phyloP scores from a whole-genome alignment of 2,329 filamentous ascomycete species.

The Xylariaceae sp. region DNA sequence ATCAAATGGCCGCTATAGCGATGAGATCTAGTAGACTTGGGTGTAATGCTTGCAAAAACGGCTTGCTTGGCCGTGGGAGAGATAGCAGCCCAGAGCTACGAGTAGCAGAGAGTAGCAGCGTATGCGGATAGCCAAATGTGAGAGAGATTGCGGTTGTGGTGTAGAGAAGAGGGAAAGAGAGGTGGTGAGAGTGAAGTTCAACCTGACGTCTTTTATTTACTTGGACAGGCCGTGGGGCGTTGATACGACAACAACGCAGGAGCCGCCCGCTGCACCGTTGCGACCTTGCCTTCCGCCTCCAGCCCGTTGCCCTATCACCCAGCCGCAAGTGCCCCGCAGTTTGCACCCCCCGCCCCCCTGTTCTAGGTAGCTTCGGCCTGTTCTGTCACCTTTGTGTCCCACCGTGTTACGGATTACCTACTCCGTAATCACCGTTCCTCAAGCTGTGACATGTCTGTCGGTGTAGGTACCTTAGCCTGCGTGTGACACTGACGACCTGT shows the following conservation, averaged over 20 bases:
- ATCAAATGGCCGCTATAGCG: conserved; percentile 43
- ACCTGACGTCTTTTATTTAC: conserved; percentile 24
- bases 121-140: conserved; percentile 13
- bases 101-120: conserved; percentile 5
- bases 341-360: too few species aligned
- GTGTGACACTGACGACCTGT: too few species aligned
- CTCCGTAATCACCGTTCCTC: too few species aligned
- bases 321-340: too few species aligned
- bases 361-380: too few species aligned
- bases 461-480: too few species aligned
- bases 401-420: too few species aligned
- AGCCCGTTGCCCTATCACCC: too few species aligned
- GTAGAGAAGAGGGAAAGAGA: conserved; percentile 21
- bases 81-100: conserved; percentile 20
- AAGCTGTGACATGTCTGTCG: too few species aligned
- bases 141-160: conserved; percentile 21
- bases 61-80: conserved; percentile 10
- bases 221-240: conserved; percentile 22
- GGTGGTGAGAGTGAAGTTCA: conserved; percentile 11
- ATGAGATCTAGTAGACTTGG: conserved; percentile 47
- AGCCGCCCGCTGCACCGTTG: background rate
- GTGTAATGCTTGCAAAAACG: conserved; percentile 31
- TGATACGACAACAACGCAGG: conserved; percentile 11
- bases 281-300: background rate
- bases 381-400: too few species aligned